phyloP scores from a whole-genome alignment of 176 grass and related monocot species.

The barley (Hordeum vulgare) region MorexV3_pseudomolecules_assembly NC_058519.1:114411069-114411568 shows the following conservation, averaged over 20 bases:
- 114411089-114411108: conserved; percentile 36
- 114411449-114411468: conserved; percentile 19
- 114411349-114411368: conserved; percentile 27
- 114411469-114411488: neutral
- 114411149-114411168: conserved; percentile 37
- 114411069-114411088: conserved; percentile 13
- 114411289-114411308: conserved; percentile 31
- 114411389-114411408: conserved; percentile 34
- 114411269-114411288: conserved; percentile 30
- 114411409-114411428: conserved; percentile 24
- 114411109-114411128: conserved; percentile 34
- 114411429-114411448: conserved; percentile 14
- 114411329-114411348: neutral
- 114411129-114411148: conserved; percentile 30
- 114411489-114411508: too few relatives aligned
- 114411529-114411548: neutral
- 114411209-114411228: conserved; percentile 17
- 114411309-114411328: conserved; percentile 24
- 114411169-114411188: conserved; percentile 22
- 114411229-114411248: conserved; percentile 20
- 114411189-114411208: conserved; percentile 24
- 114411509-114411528: too few relatives aligned
- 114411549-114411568: conserved; percentile 17
- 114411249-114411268: conserved; percentile 25
- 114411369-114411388: conserved; percentile 39